Evolutionary conservation across 148 eudicot genomes (phyloP).

Genomic region (Vaccinium macrocarpon): DNA sequence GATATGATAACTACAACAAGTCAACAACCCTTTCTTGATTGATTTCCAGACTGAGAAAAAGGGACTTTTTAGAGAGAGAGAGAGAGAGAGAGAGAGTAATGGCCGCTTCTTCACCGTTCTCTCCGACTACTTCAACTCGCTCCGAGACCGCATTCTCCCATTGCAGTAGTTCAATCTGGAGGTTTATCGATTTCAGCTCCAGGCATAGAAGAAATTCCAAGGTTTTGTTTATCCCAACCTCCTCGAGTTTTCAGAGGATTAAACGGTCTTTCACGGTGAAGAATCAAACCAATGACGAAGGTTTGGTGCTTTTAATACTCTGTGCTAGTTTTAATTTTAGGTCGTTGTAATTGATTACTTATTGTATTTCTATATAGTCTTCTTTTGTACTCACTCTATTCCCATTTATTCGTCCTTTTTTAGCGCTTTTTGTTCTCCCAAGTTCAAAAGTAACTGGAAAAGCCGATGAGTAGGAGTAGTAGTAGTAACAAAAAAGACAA

Average conservation of each 20-base stretch:
- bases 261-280: constrained; percentile 29
- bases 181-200: constrained; percentile 33
- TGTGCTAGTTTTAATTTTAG: neutral
- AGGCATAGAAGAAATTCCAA: constrained; percentile 22
- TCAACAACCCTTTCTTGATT: no score
- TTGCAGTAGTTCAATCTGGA: constrained; percentile 28
- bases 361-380: neutral
- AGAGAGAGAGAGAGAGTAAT: constrained; percentile 22
- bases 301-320: neutral
- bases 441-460: no score
- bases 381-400: no score
- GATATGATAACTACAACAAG: no score
- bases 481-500: no score
- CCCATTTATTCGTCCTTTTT: no score
- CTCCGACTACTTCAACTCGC: constrained; percentile 13
- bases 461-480: no score
- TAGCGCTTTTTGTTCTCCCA: no score
- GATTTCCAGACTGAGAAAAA: neutral
- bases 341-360: neutral
- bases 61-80: neutral
- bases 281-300: constrained; percentile 31
- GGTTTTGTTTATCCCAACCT: constrained; percentile 24
- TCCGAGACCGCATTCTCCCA: constrained; percentile 12
- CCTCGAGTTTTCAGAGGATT: constrained; percentile 6
- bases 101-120: constrained; percentile 33